Conservation (phyloP, 352 stramenopile genomes). For the Peronospora destructor region DNA sequence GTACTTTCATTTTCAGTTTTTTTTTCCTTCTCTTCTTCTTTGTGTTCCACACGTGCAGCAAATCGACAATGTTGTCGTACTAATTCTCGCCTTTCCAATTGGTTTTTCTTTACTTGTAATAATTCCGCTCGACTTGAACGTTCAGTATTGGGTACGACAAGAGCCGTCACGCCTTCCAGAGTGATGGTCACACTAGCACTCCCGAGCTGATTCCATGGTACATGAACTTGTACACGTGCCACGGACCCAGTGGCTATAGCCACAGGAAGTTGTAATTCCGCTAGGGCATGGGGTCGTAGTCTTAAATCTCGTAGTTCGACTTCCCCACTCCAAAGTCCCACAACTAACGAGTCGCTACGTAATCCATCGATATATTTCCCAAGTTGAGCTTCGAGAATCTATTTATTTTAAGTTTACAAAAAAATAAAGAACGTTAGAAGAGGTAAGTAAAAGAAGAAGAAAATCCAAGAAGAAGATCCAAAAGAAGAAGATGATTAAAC, state of each 20-base stretch:
- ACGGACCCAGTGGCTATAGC: conserved; percentile 54
- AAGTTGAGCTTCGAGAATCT: conserved; percentile 76
- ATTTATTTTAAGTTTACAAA: background rate
- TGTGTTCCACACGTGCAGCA: conserved; percentile 28
- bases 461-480: background rate
- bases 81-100: conserved; percentile 61
- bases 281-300: conserved; percentile 72
- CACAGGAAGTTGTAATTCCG: conserved; percentile 69
- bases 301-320: conserved; percentile 60
- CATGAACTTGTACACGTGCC: conserved; percentile 58
- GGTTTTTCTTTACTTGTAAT: conserved; percentile 47
- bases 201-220: conserved; percentile 81
- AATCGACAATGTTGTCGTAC: conserved; percentile 64
- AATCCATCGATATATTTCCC: conserved; percentile 80
- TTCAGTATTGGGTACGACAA: conserved; percentile 58
- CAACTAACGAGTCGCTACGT: conserved; percentile 69
- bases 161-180: conserved; percentile 63
- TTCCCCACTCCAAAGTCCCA: conserved; percentile 81
- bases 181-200: conserved; percentile 69
- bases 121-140: conserved; percentile 46
- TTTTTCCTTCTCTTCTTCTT: background rate
- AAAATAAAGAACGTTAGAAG: background rate
- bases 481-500: conserved; percentile 1
- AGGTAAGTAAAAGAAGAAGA: background rate
- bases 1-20: conserved; percentile 63